These are phyloP conservation scores for Vitis riparia DNA, from an alignment of 164 flowering plant genomes.

Conservation along the genomic window DNA sequence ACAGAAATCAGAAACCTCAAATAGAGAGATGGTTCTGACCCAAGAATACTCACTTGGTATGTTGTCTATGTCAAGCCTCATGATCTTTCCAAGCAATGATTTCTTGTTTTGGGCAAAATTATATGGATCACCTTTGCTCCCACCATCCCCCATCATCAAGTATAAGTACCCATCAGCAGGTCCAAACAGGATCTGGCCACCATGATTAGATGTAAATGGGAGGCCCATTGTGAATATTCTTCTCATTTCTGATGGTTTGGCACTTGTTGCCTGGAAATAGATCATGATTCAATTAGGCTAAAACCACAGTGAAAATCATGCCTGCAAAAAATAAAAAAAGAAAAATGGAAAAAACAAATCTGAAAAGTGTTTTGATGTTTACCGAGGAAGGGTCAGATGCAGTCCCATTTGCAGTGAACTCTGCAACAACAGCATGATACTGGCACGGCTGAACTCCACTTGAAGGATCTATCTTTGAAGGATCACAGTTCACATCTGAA, in stretches of 20 bases:
- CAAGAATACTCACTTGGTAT: conserved; percentile 25
- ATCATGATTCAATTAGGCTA: not conserved
- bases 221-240: conserved; percentile 46
- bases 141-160: conserved; percentile 41
- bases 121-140: conserved; percentile 44
- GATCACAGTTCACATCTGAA: conserved; percentile 48
- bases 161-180: conserved; percentile 51
- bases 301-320: not conserved
- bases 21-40: too few relatives aligned
- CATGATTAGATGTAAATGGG: conserved; percentile 37
- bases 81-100: conserved; percentile 47
- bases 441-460: conserved; percentile 27
- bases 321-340: not conserved
- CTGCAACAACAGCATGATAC: conserved; percentile 31
- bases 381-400: conserved; percentile 24
- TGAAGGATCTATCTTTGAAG: conserved; percentile 28
- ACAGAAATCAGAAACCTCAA: too few relatives aligned
- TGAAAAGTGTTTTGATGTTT: not conserved
- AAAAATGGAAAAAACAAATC: too few relatives aligned
- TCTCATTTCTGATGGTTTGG: conserved; percentile 35
- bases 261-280: conserved; percentile 21
- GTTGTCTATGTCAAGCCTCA: conserved; percentile 28
- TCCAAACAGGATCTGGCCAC: conserved; percentile 54
- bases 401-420: conserved; percentile 30
- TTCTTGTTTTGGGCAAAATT: conserved; percentile 64